Evolutionary conservation across 192 early-diverging fungal species (phyloP).

Genomic region (Rhizoclosmatium globosum): DNA sequence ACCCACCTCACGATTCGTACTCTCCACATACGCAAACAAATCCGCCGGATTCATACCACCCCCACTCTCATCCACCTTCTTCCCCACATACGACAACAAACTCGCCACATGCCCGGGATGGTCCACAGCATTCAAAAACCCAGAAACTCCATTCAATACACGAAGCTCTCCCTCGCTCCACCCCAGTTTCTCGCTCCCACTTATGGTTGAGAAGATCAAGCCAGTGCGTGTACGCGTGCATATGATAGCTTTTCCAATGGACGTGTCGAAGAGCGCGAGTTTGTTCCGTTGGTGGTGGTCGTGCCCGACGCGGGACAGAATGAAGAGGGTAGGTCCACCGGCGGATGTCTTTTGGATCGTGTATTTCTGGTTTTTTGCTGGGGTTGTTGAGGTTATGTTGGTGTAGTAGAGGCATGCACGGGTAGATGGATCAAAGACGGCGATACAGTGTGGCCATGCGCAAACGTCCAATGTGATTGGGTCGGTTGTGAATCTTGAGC

Average conservation of each 20-base stretch:
- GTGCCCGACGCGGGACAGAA: neutral
- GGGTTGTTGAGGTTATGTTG: too few species aligned
- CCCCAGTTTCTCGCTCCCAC: conserved; percentile 9
- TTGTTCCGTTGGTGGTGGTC: neutral
- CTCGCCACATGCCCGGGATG: too few species aligned
- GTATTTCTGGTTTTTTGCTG: too few species aligned
- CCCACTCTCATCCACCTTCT: neutral
- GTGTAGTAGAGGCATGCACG: too few species aligned
- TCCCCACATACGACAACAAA: neutral
- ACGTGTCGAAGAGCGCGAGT: neutral
- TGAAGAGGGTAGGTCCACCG: neutral
- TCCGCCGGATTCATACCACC: neutral
- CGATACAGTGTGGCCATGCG: too few species aligned
- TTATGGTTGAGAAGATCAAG: conserved; percentile 14
- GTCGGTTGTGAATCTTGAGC: too few species aligned
- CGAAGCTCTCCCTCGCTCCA: conserved; percentile 19
- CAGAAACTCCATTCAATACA: neutral
- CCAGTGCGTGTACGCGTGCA: neutral
- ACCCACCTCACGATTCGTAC: neutral
- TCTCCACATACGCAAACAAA: conserved; percentile 1
- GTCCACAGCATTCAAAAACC: too few species aligned
- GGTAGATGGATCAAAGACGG: too few species aligned
- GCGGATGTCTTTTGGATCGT: too few species aligned
- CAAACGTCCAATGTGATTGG: too few species aligned
- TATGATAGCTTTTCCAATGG: neutral